Conservation (phyloP, 2,329 filamentous ascomycete genomes). For the Bisporella sp. region DNA sequence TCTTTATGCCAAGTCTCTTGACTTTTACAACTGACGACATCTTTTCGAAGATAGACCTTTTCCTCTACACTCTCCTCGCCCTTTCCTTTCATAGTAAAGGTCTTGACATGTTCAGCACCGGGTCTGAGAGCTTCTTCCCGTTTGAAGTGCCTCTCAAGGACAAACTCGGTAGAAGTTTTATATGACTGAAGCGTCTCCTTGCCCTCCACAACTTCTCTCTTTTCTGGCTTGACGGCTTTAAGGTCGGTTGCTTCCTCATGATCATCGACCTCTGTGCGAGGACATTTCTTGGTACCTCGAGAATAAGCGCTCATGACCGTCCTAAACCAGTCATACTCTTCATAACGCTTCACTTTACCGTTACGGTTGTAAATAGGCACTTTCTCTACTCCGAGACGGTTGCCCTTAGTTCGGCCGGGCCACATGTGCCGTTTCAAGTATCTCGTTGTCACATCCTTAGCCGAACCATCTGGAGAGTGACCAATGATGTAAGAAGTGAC, state of each 20-base stretch:
- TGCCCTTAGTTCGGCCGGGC: constrained; percentile 85
- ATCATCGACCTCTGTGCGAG: constrained; percentile 66
- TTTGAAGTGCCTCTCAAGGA: constrained; percentile 78
- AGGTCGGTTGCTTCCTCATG: constrained; percentile 74
- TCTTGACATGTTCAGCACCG: constrained; percentile 60
- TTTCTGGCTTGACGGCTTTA: constrained; percentile 63
- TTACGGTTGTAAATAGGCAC: constrained; percentile 70
- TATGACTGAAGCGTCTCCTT: constrained; percentile 83
- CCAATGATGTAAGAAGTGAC: constrained; percentile 85
- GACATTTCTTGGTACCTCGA: constrained; percentile 40
- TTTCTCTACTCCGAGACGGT: constrained; percentile 71
- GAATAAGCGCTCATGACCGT: constrained; percentile 69
- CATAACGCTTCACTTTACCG: constrained; percentile 70
- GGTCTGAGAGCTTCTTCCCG: constrained; percentile 82
- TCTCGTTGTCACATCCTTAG: constrained; percentile 89
- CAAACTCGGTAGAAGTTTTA: constrained; percentile 78
- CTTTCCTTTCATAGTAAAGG: constrained; percentile 70
- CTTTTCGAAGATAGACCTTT: constrained; percentile 70
- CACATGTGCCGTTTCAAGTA: constrained; percentile 78
- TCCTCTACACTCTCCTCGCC: constrained; percentile 67
- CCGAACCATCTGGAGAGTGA: constrained; percentile 71
- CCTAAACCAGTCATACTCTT: constrained; percentile 85
- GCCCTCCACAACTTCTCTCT: constrained; percentile 66
- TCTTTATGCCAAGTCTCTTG: constrained; percentile 98
- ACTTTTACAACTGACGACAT: constrained; percentile 81